phyloP scores from a whole-genome alignment of 192 early-diverging fungal species.

The Dissophora globulifera region DNA sequence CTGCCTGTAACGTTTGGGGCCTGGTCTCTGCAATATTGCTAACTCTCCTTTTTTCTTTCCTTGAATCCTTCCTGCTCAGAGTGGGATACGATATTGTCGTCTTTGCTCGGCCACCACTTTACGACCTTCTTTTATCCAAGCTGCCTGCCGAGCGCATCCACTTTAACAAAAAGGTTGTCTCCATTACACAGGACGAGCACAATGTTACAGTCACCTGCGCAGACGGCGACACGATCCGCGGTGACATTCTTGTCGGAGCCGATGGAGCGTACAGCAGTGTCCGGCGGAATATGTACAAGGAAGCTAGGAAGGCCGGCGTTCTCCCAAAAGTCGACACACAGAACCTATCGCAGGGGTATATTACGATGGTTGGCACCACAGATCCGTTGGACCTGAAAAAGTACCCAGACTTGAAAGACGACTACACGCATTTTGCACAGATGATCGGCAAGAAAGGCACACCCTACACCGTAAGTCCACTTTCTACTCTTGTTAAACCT shows the following conservation, averaged over 20 bases:
- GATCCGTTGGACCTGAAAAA: neutral
- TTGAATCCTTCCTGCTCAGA: too few relatives aligned
- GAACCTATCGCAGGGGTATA: neutral
- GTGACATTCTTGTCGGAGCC: constrained; percentile 25
- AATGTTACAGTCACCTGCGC: constrained; percentile 6
- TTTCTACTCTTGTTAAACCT: too few relatives aligned
- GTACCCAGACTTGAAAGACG: constrained; percentile 8
- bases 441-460: constrained; percentile 15
- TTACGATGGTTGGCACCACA: constrained; percentile 14
- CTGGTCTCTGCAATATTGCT: too few relatives aligned
- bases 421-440: neutral
- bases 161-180: constrained; percentile 13
- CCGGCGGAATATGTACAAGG: constrained; percentile 10
- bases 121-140: constrained; percentile 7
- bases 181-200: neutral
- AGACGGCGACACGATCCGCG: constrained; percentile 1
- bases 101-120: constrained; percentile 10
- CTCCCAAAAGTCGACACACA: neutral
- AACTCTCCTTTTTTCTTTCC: too few relatives aligned
- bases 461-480: constrained; percentile 6
- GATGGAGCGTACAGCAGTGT: constrained; percentile 22
- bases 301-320: neutral
- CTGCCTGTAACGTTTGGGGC: too few relatives aligned
- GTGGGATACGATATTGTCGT: constrained; percentile 2
- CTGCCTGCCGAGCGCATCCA: constrained; percentile 12